Evolutionary conservation across 495 filamentous ascomycete species (phyloP).

Genomic region (Jackrogersella multiformis): DNA sequence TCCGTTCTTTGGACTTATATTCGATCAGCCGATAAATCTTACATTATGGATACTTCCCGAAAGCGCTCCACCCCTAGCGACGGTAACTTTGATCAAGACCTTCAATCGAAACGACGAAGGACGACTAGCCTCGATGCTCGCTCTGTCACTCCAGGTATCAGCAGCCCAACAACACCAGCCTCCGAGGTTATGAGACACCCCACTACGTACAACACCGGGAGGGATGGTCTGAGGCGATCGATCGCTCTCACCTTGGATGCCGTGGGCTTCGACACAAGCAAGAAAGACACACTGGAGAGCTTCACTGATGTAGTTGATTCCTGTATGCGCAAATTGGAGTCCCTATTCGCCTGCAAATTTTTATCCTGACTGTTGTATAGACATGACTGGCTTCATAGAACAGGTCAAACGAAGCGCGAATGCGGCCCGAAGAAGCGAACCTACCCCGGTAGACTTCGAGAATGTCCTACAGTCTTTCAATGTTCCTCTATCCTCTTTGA

Average conservation of each 20-base stretch:
- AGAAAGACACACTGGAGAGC: conserved; percentile 54
- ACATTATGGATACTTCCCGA: conserved; percentile 16
- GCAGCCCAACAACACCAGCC: background rate
- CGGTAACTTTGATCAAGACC: conserved; percentile 27
- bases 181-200: conserved; percentile 26
- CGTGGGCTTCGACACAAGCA: conserved; percentile 54
- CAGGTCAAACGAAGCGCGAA: conserved; percentile 47
- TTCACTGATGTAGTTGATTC: conserved; percentile 51
- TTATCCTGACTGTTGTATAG: conserved; percentile 41
- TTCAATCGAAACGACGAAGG: conserved; percentile 48
- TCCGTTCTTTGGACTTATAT: too few species aligned
- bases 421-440: conserved; percentile 49
- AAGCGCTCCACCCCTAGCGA: conserved; percentile 35
- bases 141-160: background rate
- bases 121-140: conserved; percentile 20
- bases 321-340: conserved; percentile 45
- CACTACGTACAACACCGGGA: conserved; percentile 48
- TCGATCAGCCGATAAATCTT: background rate
- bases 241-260: conserved; percentile 51
- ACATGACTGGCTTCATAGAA: conserved; percentile 45
- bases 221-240: conserved; percentile 50
- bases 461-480: conserved; percentile 48
- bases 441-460: conserved; percentile 55
- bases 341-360: background rate
- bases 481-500: conserved; percentile 46